Evolutionary conservation across 2,329 filamentous ascomycete species (phyloP).

Genomic region (Didymella segeticola): DNA sequence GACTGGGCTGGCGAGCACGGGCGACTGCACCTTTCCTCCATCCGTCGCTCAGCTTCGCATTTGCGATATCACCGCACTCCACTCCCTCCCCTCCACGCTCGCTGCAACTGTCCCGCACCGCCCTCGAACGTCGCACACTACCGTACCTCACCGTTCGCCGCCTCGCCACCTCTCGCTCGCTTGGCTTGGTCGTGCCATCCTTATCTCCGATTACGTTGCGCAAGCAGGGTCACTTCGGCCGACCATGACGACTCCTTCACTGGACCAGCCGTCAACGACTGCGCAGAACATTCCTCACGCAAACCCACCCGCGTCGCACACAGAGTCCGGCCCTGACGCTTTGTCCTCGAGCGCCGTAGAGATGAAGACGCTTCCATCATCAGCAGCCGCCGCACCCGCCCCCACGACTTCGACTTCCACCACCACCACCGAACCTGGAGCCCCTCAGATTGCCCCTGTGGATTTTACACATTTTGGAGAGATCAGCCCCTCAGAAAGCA

Average conservation of each 20-base stretch:
- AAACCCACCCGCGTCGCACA: constrained; percentile 27
- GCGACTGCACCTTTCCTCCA: constrained; percentile 22
- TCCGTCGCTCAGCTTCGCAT: constrained; percentile 18
- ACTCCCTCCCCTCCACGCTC: constrained; percentile 8
- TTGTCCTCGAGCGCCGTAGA: constrained; percentile 42
- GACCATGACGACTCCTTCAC: constrained; percentile 42
- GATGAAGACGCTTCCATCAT: constrained; percentile 41
- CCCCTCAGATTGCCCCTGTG: constrained; percentile 20
- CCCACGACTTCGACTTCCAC: constrained; percentile 24
- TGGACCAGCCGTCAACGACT: constrained; percentile 36
- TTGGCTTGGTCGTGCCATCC: constrained; percentile 23
- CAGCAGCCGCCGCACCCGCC: constrained; percentile 26
- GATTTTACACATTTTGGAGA: constrained; percentile 15
- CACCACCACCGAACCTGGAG: constrained; percentile 23
- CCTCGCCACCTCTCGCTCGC: constrained; percentile 20
- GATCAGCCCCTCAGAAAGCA: constrained; percentile 16
- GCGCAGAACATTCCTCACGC: constrained; percentile 34
- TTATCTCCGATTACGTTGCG: constrained; percentile 28
- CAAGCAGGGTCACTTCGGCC: constrained; percentile 25
- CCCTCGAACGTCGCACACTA: constrained; percentile 1
- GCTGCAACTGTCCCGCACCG: constrained; percentile 8
- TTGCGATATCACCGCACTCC: constrained; percentile 4
- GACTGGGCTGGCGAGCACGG: constrained; percentile 35
- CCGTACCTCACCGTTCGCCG: not conserved
- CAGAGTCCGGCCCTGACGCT: constrained; percentile 30